Evolutionary conservation across 1,284 basidiomycete species (phyloP).

Genomic region (Puccinia hordei): DNA sequence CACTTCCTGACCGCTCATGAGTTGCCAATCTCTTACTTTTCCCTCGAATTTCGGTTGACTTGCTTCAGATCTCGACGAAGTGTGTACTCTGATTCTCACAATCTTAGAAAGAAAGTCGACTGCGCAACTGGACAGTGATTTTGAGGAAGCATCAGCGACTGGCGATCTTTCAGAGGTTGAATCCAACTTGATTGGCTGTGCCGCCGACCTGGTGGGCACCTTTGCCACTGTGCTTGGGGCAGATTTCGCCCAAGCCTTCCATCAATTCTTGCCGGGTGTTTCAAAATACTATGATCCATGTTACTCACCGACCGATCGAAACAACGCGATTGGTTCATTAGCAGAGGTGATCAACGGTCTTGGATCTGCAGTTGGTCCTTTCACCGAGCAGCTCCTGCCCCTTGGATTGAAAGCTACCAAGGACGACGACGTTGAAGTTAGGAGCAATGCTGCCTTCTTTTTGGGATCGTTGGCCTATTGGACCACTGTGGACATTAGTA

Average conservation of each 20-base stretch:
- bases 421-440: conserved; percentile 86
- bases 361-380: conserved; percentile 81
- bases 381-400: conserved; percentile 75
- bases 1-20: neutral
- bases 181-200: conserved; percentile 88
- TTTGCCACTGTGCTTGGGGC: conserved; percentile 80
- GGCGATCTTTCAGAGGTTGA: conserved; percentile 87
- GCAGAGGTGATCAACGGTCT: conserved; percentile 95
- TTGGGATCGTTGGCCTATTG: conserved; percentile 88
- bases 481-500: conserved; percentile 77
- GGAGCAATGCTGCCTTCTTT: conserved; percentile 94
- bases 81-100: conserved; percentile 76
- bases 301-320: conserved; percentile 77
- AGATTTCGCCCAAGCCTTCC: conserved; percentile 81
- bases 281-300: conserved; percentile 77
- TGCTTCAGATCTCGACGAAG: conserved; percentile 77
- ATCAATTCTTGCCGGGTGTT: conserved; percentile 83
- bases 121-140: conserved; percentile 95
- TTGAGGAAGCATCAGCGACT: conserved; percentile 79
- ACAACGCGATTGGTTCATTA: conserved; percentile 87
- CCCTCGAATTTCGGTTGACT: no score
- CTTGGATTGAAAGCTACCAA: conserved; percentile 79
- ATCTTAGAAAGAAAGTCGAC: conserved; percentile 88
- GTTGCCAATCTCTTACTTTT: conserved; percentile 51
- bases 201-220: conserved; percentile 89